Evolutionary conservation across 768 basidiomycete species (phyloP).

Genomic region (Leucocoprinus leucothites): DNA sequence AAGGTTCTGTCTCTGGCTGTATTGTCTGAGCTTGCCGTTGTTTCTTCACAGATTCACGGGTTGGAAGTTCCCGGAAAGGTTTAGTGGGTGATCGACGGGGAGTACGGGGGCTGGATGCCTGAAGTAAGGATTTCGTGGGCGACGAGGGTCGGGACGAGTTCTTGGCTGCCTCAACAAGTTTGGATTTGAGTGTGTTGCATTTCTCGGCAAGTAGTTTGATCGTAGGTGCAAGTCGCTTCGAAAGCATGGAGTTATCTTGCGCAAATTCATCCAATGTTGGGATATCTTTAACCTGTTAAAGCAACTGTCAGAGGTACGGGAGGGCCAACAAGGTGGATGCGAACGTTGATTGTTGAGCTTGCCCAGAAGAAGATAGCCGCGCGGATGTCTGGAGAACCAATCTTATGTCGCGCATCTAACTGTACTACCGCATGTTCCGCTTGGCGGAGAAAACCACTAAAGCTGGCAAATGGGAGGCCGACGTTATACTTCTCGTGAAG

Average conservation of each 20-base stretch:
- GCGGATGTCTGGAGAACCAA: not conserved
- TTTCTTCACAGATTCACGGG: slow-evolving; percentile 13
- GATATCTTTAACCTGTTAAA: slow-evolving; percentile 1
- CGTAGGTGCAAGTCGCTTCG: slow-evolving; percentile 9
- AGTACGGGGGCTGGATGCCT: slow-evolving; percentile 2
- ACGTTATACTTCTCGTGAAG: slow-evolving; percentile 8
- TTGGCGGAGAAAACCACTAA: slow-evolving; percentile 6
- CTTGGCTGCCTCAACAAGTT: slow-evolving; percentile 13
- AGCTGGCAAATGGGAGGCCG: not conserved
- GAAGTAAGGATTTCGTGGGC: slow-evolving; percentile 1
- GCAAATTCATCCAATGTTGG: slow-evolving; percentile 12
- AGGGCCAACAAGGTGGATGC: not conserved
- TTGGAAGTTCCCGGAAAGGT: slow-evolving; percentile 14
- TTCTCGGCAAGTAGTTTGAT: slow-evolving; percentile 12
- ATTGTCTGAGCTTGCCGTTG: not conserved
- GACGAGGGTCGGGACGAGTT: slow-evolving; percentile 3
- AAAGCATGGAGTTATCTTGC: slow-evolving; percentile 10
- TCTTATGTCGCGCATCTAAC: slow-evolving; percentile 2
- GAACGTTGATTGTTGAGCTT: not conserved
- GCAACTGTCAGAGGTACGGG: not conserved
- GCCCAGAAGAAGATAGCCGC: slow-evolving; percentile 9
- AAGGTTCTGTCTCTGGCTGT: too few species aligned
- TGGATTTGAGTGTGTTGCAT: slow-evolving; percentile 12
- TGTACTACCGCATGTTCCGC: slow-evolving; percentile 3
- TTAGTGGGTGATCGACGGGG: slow-evolving; percentile 12